These are phyloP conservation scores for Claviceps cyperi DNA, from an alignment of 2,329 filamentous ascomycete genomes.

Conservation along the genomic window DNA sequence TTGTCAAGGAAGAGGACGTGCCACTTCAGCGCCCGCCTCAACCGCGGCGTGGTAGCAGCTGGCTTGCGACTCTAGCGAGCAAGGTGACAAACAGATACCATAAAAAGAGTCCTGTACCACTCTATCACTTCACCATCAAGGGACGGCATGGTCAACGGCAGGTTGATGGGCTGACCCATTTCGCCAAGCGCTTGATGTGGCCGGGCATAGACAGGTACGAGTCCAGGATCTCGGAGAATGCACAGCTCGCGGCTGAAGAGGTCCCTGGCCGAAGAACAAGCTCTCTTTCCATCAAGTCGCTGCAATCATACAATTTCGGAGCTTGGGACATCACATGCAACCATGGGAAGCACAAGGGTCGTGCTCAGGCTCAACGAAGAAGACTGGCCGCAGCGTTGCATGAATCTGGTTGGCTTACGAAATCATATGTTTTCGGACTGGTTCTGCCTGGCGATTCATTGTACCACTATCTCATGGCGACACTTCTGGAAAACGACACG, in stretches of 20 bases:
- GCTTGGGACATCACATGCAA: constrained; percentile 22
- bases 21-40: constrained; percentile 5
- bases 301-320: constrained; percentile 33
- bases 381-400: constrained; percentile 44
- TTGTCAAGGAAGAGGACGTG: constrained; percentile 30
- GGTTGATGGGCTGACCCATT: constrained; percentile 46
- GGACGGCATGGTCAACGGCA: constrained; percentile 44
- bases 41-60: constrained; percentile 20
- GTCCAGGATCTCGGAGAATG: constrained; percentile 32
- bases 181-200: constrained; percentile 48
- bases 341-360: constrained; percentile 15
- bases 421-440: constrained; percentile 51
- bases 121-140: constrained; percentile 32
- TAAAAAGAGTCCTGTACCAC: constrained; percentile 19
- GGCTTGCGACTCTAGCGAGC: constrained; percentile 44
- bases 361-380: constrained; percentile 28
- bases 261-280: constrained; percentile 22
- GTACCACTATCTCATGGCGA: constrained; percentile 50
- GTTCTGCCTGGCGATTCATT: constrained; percentile 50
- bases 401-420: constrained; percentile 50
- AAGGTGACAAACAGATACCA: constrained; percentile 32
- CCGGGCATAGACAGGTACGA: constrained; percentile 42
- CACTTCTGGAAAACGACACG: constrained; percentile 49
- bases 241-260: constrained; percentile 23
- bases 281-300: constrained; percentile 20